A percentile compares a stretch with the other conserved stretches of the same genome.
Evolutionary conservation across 495 filamentous ascomycete genomes (phyloP).

Genomic region (Neurospora sp.): DNA sequence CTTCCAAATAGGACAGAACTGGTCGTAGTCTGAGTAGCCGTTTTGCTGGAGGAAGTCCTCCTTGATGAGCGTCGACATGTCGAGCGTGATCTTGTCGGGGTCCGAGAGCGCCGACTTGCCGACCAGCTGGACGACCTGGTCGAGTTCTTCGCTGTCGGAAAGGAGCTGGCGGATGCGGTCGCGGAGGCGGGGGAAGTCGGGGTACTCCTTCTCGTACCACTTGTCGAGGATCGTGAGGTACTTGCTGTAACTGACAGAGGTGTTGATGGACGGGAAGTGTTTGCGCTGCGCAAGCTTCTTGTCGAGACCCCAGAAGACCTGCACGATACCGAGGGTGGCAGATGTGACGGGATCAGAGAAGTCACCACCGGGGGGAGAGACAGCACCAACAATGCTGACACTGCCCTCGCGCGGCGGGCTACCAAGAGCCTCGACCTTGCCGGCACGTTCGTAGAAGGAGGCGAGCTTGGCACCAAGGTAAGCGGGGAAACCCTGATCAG

Average conservation of each 20-base stretch:
- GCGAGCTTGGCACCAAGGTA: conserved; percentile 95
- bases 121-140: conserved; percentile 97
- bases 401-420: conserved; percentile 80
- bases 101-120: conserved; percentile 95
- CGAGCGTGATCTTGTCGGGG: conserved; percentile 95
- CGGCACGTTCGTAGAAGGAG: conserved; percentile 98
- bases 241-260: conserved; percentile 91
- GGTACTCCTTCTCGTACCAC: conserved; percentile 84
- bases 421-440: conserved; percentile 73
- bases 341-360: conserved; percentile 98
- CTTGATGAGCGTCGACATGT: conserved; percentile 86
- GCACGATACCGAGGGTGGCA: conserved; percentile 91
- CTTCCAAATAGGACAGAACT: conserved; percentile 99
- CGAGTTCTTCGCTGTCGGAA: conserved; percentile 89
- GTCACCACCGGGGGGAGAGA: conserved; percentile 95
- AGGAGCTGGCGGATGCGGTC: conserved; percentile 89
- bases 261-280: conserved; percentile 99
- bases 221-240: conserved; percentile 80
- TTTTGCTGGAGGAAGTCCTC: conserved; percentile 99
- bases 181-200: conserved; percentile 87
- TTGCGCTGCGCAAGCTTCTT: conserved; percentile 99
- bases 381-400: conserved; percentile 95
- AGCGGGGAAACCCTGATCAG: conserved; percentile 97
- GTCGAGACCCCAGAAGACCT: conserved; percentile 99
- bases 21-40: conserved; percentile 96